Evolutionary conservation across 2,329 filamentous ascomycete genomes (phyloP).

Genomic region (Venturia pyrina): DNA sequence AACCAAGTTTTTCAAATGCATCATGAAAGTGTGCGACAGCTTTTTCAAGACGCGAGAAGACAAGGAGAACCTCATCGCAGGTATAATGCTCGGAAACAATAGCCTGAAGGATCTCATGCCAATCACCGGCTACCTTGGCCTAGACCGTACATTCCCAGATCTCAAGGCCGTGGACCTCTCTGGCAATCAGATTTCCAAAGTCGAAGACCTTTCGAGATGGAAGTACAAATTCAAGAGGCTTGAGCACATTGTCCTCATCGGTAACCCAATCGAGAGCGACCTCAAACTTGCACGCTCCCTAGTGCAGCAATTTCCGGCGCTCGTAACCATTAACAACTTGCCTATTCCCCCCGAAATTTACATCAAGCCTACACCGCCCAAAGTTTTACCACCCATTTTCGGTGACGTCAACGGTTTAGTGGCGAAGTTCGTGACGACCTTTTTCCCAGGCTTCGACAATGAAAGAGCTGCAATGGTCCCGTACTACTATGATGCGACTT

Average conservation of each 20-base stretch:
- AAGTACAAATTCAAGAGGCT: conserved; percentile 67
- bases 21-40: conserved; percentile 77
- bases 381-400: conserved; percentile 38
- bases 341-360: conserved; percentile 9
- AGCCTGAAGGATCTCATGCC: conserved; percentile 60
- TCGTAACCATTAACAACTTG: conserved; percentile 36
- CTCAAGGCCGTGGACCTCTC: conserved; percentile 84
- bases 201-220: conserved; percentile 64
- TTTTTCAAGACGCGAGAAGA: conserved; percentile 63
- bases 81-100: conserved; percentile 75
- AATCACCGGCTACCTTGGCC: conserved; percentile 52
- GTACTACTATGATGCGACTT: conserved; percentile 65
- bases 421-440: conserved; percentile 65
- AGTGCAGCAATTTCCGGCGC: conserved; percentile 70
- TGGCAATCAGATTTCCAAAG: conserved; percentile 63
- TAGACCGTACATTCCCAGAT: conserved; percentile 57
- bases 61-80: conserved; percentile 68
- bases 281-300: conserved; percentile 54
- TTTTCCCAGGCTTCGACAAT: conserved; percentile 64
- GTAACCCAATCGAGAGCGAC: conserved; percentile 56
- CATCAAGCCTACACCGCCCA: conserved; percentile 6
- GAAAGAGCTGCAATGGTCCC: conserved; percentile 54
- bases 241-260: conserved; percentile 68
- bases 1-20: conserved; percentile 59
- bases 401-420: conserved; percentile 63